phyloP scores from a whole-genome alignment of 169 alveolate species.

The Cyclospora cayetanensis region DNA sequence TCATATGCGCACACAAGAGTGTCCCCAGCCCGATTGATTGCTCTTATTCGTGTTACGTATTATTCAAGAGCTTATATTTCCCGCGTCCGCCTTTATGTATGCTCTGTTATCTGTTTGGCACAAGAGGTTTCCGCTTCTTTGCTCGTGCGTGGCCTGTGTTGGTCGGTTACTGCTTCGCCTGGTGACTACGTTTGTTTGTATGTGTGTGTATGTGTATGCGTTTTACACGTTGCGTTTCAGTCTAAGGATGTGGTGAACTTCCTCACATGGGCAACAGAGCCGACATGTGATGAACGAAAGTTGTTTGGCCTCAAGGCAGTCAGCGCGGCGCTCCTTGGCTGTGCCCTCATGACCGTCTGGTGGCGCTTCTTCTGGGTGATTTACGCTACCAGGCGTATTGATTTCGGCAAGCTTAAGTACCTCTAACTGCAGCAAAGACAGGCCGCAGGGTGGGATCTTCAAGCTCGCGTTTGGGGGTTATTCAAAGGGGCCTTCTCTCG shows the following conservation, averaged over 20 bases:
- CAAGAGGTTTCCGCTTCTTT: too few relatives aligned
- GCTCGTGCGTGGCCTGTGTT: too few relatives aligned
- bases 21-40: too few relatives aligned
- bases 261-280: slow-evolving; percentile 90
- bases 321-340: slow-evolving; percentile 78
- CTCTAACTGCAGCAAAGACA: slow-evolving; percentile 43
- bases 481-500: too few relatives aligned
- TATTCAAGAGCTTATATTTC: too few relatives aligned
- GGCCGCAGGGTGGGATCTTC: too few relatives aligned
- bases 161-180: background rate
- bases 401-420: slow-evolving; percentile 84
- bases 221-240: slow-evolving; percentile 3
- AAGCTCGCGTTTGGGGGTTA: too few relatives aligned
- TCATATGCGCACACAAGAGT: too few relatives aligned
- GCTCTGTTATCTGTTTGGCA: too few relatives aligned
- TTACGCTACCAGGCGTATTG: slow-evolving; percentile 87
- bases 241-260: slow-evolving; percentile 89
- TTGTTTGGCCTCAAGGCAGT: slow-evolving; percentile 85
- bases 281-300: slow-evolving; percentile 89
- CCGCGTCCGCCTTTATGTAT: too few relatives aligned
- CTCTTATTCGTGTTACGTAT: too few relatives aligned
- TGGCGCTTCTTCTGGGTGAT: slow-evolving; percentile 88
- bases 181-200: background rate
- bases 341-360: slow-evolving; percentile 87
- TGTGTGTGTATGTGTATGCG: background rate